Percentiles rank a stretch among this genome's conserved stretches.
These are phyloP conservation scores for Acanthamoeba healyi DNA, from an alignment of 208 protist species.

Conservation along the genomic window DNA sequence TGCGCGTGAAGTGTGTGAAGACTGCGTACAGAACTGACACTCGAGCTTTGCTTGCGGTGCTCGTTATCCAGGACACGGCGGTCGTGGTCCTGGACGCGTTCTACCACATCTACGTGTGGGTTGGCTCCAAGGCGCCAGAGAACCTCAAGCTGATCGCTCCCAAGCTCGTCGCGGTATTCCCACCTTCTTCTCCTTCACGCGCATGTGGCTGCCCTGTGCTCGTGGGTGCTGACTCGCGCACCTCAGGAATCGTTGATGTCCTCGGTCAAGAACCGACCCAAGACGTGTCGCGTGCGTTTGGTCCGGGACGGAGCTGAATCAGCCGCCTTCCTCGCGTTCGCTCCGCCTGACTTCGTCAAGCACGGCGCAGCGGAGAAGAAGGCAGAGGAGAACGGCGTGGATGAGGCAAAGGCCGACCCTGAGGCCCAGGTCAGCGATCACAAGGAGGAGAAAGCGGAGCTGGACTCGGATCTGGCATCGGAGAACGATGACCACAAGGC, in stretches of 20 bases:
- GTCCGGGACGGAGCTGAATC: not conserved
- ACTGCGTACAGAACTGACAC: too few species aligned
- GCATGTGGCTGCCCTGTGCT: not conserved
- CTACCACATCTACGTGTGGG: not conserved
- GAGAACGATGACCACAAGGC: too few species aligned
- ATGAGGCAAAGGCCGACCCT: not conserved
- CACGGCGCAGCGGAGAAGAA: not conserved
- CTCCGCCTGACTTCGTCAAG: not conserved
- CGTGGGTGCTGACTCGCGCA: not conserved
- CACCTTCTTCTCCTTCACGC: not conserved
- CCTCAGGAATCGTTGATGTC: slow-evolving; percentile 7
- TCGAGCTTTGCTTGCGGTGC: too few species aligned
- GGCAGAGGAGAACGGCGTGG: not conserved
- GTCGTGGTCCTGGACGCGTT: not conserved
- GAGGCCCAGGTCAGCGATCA: not conserved
- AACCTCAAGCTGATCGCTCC: slow-evolving; percentile 23
- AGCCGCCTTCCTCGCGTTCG: slow-evolving; percentile 6
- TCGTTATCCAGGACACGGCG: not conserved
- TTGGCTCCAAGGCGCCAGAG: not conserved
- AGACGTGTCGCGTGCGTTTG: not conserved
- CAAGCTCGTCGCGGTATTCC: not conserved
- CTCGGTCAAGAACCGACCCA: slow-evolving; percentile 3
- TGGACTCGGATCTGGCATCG: too few species aligned
- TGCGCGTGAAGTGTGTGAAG: not conserved
- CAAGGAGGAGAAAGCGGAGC: not conserved